These are phyloP conservation scores for Barbarea vulgaris DNA, from an alignment of 345 rosid species.

Conservation along the genomic window DNA sequence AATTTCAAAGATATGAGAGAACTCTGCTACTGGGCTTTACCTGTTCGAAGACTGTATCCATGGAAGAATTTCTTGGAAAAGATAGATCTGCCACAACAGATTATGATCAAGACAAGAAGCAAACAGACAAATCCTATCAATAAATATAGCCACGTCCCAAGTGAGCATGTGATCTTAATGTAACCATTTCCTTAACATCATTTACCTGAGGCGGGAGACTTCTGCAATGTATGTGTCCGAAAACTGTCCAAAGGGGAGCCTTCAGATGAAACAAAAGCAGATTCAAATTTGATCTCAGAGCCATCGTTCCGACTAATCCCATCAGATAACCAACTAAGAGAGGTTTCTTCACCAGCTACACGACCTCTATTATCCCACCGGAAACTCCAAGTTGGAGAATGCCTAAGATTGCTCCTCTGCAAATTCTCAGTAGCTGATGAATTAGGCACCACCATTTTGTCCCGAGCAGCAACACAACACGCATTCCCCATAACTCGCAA, in stretches of 20 bases:
- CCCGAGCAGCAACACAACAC: constrained; percentile 96
- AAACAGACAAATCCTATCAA: constrained; percentile 11
- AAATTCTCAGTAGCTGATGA: constrained; percentile 59
- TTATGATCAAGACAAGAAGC: constrained; percentile 20
- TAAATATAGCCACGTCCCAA: not conserved
- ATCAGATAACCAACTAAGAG: constrained; percentile 73
- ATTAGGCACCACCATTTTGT: constrained; percentile 63
- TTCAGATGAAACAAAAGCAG: constrained; percentile 64
- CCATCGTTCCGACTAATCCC: constrained; percentile 56
- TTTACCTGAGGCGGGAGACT: constrained; percentile 86
- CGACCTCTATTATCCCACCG: constrained; percentile 96
- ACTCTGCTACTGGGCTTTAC: constrained; percentile 39
- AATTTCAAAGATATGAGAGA: constrained; percentile 4
- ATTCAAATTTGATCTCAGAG: constrained; percentile 61
- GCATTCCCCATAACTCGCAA: constrained; percentile 73
- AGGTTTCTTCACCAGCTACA: constrained; percentile 92
- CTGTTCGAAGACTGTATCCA: constrained; percentile 70
- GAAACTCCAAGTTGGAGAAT: constrained; percentile 93
- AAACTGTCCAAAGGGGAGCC: constrained; percentile 66
- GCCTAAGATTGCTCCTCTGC: constrained; percentile 70
- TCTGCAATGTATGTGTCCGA: constrained; percentile 57
- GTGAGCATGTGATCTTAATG: not conserved
- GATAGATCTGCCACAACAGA: constrained; percentile 62
- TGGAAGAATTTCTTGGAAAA: constrained; percentile 59
- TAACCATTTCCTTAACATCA: not conserved